phyloP scores from a whole-genome alignment of 75 land plant species.

The Ceratopteris richardii region DNA sequence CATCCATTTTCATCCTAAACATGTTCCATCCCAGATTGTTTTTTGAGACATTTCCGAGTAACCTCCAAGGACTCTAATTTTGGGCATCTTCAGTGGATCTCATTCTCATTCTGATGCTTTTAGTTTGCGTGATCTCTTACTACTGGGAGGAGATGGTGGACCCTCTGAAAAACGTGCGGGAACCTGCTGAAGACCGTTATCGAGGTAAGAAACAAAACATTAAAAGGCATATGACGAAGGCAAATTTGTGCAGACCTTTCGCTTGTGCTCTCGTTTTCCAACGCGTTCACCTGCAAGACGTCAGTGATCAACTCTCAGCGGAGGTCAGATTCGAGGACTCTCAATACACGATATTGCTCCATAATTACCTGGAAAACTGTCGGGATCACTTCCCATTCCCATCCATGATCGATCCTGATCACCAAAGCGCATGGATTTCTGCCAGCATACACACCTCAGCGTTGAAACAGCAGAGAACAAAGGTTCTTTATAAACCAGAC shows the following conservation, averaged over 20 bases:
- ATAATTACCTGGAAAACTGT: slow-evolving; percentile 53
- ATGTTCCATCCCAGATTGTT: too few relatives aligned
- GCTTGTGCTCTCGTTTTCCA: slow-evolving; percentile 82
- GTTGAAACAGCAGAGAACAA: not conserved
- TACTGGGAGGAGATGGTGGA: slow-evolving; percentile 85
- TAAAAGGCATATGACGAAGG: not conserved
- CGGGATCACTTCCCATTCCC: slow-evolving; percentile 37
- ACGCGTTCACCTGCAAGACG: slow-evolving; percentile 70
- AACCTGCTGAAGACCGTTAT: slow-evolving; percentile 31
- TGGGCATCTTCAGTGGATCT: too few relatives aligned
- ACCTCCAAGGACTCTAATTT: too few relatives aligned
- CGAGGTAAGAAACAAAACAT: not conserved
- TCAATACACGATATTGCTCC: not conserved
- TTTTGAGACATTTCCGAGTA: too few relatives aligned
- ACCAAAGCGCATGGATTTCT: slow-evolving; percentile 47
- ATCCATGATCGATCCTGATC: slow-evolving; percentile 36
- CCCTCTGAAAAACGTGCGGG: slow-evolving; percentile 68
- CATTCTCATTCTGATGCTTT: slow-evolving; percentile 53
- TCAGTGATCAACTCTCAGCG: not conserved
- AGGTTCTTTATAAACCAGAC: not conserved
- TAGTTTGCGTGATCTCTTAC: slow-evolving; percentile 76
- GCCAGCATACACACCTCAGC: slow-evolving; percentile 5
- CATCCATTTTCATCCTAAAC: too few relatives aligned
- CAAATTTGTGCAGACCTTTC: slow-evolving; percentile 50
- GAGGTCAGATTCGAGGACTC: not conserved